phyloP scores from a whole-genome alignment of 352 stramenopile genomes.

The Ophiocytium majus region DNA sequence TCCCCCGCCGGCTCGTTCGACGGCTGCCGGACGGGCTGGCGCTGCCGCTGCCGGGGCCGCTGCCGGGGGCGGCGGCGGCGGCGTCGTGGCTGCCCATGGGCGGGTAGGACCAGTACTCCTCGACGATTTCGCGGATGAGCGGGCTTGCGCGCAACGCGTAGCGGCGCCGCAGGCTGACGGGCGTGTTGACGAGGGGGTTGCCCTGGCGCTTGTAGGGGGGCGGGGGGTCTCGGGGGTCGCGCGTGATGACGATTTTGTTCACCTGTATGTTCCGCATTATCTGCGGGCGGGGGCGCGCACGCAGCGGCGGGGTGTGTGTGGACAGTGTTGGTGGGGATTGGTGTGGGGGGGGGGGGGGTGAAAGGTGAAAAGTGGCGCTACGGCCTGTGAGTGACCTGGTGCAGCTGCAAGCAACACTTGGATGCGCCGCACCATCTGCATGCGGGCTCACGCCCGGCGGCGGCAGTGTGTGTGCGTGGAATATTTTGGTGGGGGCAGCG shows the following conservation, averaged over 20 bases:
- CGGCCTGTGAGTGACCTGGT: too few species aligned
- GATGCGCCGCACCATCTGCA: too few species aligned
- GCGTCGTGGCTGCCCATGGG: neutral
- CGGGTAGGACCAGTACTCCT: constrained; percentile 49
- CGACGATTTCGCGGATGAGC: constrained; percentile 46
- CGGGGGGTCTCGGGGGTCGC: constrained; percentile 27
- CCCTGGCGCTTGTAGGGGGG: constrained; percentile 50
- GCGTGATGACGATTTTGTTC: constrained; percentile 33
- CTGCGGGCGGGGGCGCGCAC: constrained; percentile 1
- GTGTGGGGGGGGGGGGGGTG: neutral
- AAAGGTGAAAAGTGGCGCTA: too few species aligned
- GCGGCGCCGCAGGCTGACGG: constrained; percentile 24
- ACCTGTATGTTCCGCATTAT: constrained; percentile 45
- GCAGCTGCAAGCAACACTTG: too few species aligned
- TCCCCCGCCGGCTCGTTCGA: too few species aligned
- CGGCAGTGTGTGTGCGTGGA: too few species aligned
- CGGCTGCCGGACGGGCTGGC: too few species aligned
- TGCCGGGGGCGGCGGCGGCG: constrained; percentile 23
- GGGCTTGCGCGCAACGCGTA: constrained; percentile 37
- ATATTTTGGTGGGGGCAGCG: too few species aligned
- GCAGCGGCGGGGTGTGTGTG: too few species aligned
- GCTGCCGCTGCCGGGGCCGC: too few species aligned
- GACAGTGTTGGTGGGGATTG: neutral
- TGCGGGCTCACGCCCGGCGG: too few species aligned
- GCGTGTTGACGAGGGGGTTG: constrained; percentile 45